Evolutionary conservation across 345 rosid species (phyloP).

Genomic region (Camelina hispida): DNA sequence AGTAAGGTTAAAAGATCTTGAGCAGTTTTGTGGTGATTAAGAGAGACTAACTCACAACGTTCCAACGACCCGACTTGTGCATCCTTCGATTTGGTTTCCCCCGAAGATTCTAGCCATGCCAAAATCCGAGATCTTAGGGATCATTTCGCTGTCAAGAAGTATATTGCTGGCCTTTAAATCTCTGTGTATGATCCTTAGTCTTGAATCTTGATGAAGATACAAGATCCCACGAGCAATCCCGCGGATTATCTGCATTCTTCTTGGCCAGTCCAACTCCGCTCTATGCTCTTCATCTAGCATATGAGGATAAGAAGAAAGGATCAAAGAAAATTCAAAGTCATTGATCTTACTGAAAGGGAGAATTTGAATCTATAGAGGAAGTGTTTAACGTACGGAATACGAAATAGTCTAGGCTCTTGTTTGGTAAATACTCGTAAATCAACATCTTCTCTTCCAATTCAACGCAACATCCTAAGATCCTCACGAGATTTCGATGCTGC

Average conservation of each 20-base stretch:
- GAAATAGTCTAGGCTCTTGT: slow-evolving; percentile 52
- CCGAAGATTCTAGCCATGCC: slow-evolving; percentile 44
- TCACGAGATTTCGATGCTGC: slow-evolving; percentile 43
- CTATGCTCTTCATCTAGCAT: slow-evolving; percentile 24
- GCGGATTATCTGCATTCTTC: slow-evolving; percentile 33
- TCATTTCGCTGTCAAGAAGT: slow-evolving; percentile 43
- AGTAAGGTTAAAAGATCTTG: not conserved
- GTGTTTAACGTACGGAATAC: slow-evolving; percentile 46
- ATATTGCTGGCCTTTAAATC: slow-evolving; percentile 47
- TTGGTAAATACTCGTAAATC: slow-evolving; percentile 57
- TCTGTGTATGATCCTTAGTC: slow-evolving; percentile 48
- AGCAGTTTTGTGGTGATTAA: not conserved
- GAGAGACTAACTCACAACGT: slow-evolving; percentile 40
- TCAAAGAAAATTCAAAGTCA: not conserved
- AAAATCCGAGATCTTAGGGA: slow-evolving; percentile 43
- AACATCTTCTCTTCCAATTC: slow-evolving; percentile 50
- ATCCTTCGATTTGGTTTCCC: slow-evolving; percentile 37
- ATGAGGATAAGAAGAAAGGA: not conserved
- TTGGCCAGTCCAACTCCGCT: slow-evolving; percentile 38
- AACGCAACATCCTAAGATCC: slow-evolving; percentile 41
- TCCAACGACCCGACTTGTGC: slow-evolving; percentile 37
- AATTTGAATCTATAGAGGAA: not conserved
- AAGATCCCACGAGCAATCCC: slow-evolving; percentile 50
- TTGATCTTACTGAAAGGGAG: not conserved
- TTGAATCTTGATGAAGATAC: slow-evolving; percentile 55